Conservation (phyloP, 352 stramenopile species). For the Pseudoperonospora humuli region DNA sequence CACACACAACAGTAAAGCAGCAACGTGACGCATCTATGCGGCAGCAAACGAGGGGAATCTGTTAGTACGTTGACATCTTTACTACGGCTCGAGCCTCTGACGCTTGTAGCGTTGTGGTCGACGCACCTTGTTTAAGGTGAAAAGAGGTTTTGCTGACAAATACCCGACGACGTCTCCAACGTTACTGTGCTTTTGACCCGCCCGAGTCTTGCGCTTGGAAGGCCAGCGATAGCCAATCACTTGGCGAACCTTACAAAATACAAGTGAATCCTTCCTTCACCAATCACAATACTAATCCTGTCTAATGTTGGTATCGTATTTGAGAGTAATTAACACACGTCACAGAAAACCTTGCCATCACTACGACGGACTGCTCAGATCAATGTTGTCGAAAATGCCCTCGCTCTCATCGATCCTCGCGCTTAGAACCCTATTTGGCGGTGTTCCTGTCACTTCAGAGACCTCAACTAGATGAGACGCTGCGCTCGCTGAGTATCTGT, state of each 20-base stretch:
- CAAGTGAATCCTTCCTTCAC: slow-evolving; percentile 20
- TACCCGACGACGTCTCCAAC: slow-evolving; percentile 74
- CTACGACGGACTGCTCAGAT: too few species aligned
- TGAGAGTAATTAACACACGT: slow-evolving; percentile 18
- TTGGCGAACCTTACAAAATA: slow-evolving; percentile 47
- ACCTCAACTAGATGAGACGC: slow-evolving; percentile 3
- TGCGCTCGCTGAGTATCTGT: neutral
- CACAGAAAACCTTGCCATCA: too few species aligned
- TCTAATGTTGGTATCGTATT: slow-evolving; percentile 9
- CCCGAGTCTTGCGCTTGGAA: slow-evolving; percentile 18
- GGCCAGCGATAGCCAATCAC: slow-evolving; percentile 78
- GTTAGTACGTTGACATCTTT: slow-evolving; percentile 2
- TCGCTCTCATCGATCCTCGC: slow-evolving; percentile 44
- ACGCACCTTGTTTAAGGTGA: slow-evolving; percentile 88
- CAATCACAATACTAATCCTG: slow-evolving; percentile 27
- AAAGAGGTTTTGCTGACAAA: slow-evolving; percentile 50
- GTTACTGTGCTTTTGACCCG: slow-evolving; percentile 12
- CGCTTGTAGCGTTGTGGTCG: neutral
- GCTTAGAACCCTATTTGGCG: too few species aligned
- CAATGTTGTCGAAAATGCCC: slow-evolving; percentile 38
- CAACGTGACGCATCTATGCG: slow-evolving; percentile 87
- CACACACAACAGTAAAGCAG: slow-evolving; percentile 86
- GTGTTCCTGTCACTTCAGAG: slow-evolving; percentile 5
- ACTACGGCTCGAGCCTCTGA: neutral
- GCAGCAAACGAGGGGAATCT: neutral